Conservation (phyloP, 371 early-diverging fungal genomes). For the Haplosporangium sp. region DNA sequence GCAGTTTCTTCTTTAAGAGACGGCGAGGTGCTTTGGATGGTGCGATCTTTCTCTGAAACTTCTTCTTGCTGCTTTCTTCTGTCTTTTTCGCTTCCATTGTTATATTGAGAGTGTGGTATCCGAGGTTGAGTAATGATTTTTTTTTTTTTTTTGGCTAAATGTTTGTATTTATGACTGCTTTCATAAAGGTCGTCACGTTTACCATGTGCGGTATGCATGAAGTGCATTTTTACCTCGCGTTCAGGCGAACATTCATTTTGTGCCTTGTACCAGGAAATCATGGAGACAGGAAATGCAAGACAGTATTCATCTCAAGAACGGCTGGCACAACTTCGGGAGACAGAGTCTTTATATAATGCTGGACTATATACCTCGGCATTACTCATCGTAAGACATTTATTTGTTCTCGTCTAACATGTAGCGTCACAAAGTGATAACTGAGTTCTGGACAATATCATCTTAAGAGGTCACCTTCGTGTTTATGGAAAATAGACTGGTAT, state of each 20-base stretch:
- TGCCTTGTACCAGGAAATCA: slow-evolving; percentile 8
- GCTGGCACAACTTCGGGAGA: slow-evolving; percentile 15
- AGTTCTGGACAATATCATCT: background rate
- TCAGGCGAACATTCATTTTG: background rate
- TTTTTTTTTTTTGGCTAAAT: background rate
- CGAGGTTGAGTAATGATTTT: background rate
- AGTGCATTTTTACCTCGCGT: slow-evolving; percentile 4
- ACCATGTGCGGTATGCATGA: background rate
- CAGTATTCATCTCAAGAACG: slow-evolving; percentile 25
- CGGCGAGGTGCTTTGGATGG: slow-evolving; percentile 55
- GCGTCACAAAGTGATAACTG: background rate
- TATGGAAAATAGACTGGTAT: slow-evolving; percentile 23
- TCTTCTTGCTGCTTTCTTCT: slow-evolving; percentile 16
- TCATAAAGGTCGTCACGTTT: background rate
- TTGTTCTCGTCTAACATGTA: background rate
- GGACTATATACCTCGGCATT: slow-evolving; percentile 37
- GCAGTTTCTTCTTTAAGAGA: slow-evolving; percentile 39
- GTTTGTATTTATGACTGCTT: background rate
- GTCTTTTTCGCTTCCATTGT: slow-evolving; percentile 3
- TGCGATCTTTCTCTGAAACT: slow-evolving; percentile 22
- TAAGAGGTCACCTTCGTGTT: background rate
- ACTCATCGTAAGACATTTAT: slow-evolving; percentile 31
- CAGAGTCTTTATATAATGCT: slow-evolving; percentile 24
- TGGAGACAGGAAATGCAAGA: slow-evolving; percentile 23
- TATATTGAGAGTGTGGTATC: background rate